Evolutionary conservation across 352 stramenopile species (phyloP), one percentile per base, ranked within the genome.

Genomic region (Phytophthora agathidicida): DNA sequence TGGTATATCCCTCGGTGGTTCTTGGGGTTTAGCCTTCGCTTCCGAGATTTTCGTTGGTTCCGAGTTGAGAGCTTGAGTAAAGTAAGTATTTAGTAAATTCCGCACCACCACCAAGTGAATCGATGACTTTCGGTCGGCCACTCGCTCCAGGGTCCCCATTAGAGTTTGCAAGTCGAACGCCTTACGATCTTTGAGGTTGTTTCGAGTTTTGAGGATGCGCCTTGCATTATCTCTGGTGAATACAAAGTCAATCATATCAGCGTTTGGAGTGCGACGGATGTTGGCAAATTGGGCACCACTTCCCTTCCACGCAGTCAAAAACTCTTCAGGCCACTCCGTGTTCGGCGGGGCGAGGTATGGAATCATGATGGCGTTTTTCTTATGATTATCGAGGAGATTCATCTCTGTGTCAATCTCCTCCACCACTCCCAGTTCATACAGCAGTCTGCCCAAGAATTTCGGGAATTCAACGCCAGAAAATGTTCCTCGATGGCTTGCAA

Each of bases 211-310:
- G 19, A 37, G 31, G 31, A 8, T 7, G 13, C 0, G n/a, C 7
- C n/a, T 37, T 13, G 31, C 31, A 11, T 11, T 37, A 11, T 37
- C 13, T 37, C 31, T 19, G 13, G 31, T 11, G 13, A 37, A 11
- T 6, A 6, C 35, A 17, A 47, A 47, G 5, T 35, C 39, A 5
- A 33, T 47, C 1, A 7, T 16, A 6, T 33, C 11, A 20, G 10
- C 24, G 26, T 22, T 35, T 5, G 13, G 3, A 7, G 39, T 35
- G 20, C 39, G 39, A 35, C 7, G 10, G 8, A 45, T 17, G 7
- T 47, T 32, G 8, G 23, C 39, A 47, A 47, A 35, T 13, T 30
- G 33, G 23, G 39, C 39, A 47, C 10, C 39, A n/a, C 39, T 36
- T 3, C n/a, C 39, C 2, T 47, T 16, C 23, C 39, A 47, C 7